Evolutionary conservation across 139 green algal species (phyloP).

Genomic region (Protoeuglena noctilucae): DNA sequence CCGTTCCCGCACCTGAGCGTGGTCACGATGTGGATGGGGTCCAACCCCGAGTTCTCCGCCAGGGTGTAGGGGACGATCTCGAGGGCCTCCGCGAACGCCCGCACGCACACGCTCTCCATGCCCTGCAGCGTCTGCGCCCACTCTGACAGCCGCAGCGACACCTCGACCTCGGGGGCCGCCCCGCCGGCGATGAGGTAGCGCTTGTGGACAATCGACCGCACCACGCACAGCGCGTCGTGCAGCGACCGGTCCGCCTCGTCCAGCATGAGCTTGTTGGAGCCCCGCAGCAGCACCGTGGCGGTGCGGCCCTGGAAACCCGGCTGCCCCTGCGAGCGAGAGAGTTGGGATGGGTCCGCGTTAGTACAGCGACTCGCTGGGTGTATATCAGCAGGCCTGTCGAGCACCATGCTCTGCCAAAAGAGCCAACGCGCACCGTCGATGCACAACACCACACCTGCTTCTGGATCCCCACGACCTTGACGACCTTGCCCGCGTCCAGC

Average conservation of each 20-base stretch:
- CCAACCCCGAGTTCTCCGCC: constrained; percentile 93
- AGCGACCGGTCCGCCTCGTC: constrained; percentile 80
- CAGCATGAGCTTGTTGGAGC: constrained; percentile 85
- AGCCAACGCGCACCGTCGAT: too few species aligned
- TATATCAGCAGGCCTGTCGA: too few species aligned
- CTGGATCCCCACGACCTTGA: constrained; percentile 86
- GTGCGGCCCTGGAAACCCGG: constrained; percentile 77
- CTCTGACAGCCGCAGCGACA: constrained; percentile 54
- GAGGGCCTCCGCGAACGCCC: constrained; percentile 85
- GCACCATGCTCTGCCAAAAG: too few species aligned
- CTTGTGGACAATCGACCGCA: constrained; percentile 86
- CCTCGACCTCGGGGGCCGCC: constrained; percentile 78
- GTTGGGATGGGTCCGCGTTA: too few species aligned
- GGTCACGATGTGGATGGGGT: constrained; percentile 95
- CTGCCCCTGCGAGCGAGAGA: too few species aligned
- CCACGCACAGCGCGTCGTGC: constrained; percentile 83
- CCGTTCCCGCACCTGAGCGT: too few species aligned
- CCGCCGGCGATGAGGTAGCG: constrained; percentile 85
- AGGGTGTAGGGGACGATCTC: constrained; percentile 98
- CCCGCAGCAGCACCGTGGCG: constrained; percentile 79
- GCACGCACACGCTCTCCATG: constrained; percentile 84
- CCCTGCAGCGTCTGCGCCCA: constrained; percentile 83
- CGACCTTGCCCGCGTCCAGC: constrained; percentile 35
- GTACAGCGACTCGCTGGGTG: too few species aligned
- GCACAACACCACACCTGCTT: too few species aligned